These are phyloP conservation scores for Aureobasidium sp. DNA, from an alignment of 2,329 filamentous ascomycete genomes.

Conservation along the genomic window DNA sequence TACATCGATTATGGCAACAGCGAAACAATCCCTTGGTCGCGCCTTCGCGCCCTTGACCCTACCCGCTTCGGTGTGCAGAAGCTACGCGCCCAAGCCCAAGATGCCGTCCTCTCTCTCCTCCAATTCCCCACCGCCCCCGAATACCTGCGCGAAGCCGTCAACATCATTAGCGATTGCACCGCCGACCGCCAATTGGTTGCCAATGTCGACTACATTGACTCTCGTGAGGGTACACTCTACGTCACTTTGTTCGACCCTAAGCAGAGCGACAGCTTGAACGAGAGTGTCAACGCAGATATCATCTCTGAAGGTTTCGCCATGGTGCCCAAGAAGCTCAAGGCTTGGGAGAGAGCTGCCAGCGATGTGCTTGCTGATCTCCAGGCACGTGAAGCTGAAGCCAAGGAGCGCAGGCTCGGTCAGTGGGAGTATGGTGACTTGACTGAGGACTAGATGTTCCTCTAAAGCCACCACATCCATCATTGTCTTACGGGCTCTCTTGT, in stretches of 20 bases:
- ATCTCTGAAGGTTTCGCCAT: slow-evolving; percentile 78
- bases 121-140: slow-evolving; percentile 78
- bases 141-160: slow-evolving; percentile 74
- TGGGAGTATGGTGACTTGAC: slow-evolving; percentile 99
- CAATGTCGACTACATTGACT: slow-evolving; percentile 77
- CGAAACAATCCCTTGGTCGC: slow-evolving; percentile 78
- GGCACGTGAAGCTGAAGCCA: slow-evolving; percentile 69
- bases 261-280: slow-evolving; percentile 52
- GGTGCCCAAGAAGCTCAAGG: slow-evolving; percentile 85
- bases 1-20: slow-evolving; percentile 97
- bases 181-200: slow-evolving; percentile 70
- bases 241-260: slow-evolving; percentile 82
- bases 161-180: slow-evolving; percentile 67
- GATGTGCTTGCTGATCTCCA: slow-evolving; percentile 66
- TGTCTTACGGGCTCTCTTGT: not conserved
- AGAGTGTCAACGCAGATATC: slow-evolving; percentile 86
- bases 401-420: slow-evolving; percentile 74
- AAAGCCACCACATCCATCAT: not conserved
- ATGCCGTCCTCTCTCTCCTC: slow-evolving; percentile 79
- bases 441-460: slow-evolving; percentile 51
- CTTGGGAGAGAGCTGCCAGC: slow-evolving; percentile 75
- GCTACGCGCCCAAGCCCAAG: slow-evolving; percentile 78
- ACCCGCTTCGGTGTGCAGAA: slow-evolving; percentile 72
- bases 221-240: slow-evolving; percentile 73
- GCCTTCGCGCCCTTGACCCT: slow-evolving; percentile 72